Base-by-base conservation (phyloP, 345 rosid genomes). In the Camelina hispida region DNA sequence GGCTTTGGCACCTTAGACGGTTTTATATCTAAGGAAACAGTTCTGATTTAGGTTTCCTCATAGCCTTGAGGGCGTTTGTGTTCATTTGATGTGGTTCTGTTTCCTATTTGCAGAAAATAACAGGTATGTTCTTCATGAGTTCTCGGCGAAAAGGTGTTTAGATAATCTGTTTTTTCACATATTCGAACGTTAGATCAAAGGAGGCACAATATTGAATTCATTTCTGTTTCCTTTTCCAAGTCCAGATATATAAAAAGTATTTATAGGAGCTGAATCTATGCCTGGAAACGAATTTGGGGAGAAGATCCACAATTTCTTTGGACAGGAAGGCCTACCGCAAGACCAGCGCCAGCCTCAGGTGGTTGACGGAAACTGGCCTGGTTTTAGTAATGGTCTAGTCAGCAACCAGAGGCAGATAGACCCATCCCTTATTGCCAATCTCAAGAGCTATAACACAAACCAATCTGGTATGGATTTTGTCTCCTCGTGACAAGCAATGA, bases 231-330 rank as follows among this genome's bases (percentile, higher is more conserved):
- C 68, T 73, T 69, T 78, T 59, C 23, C 12, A 53, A 32, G 30
- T 60, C 70, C 66, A 81, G 60, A 69, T 73, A 75, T 63, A 50
- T 74, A 77, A 46, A 72, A 73, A 73, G n/a, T 69, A 46, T 73
- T 62, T 66, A 60, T 52, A 35, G 92, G 78, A 68, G 80, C 72
- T 55, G 81, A 81, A 86, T 86, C 96, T 83, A 91, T 93, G 97
- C 91, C 97, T 88, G 98, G 96, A 78, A 89, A 93, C 89, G 91
- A 90, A 86, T 84, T 80, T 83, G 97, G 93, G 79, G 98, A 93
- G 80, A 88, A 88, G 86, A 86, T 85, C 81, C 96, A 91, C 81
- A 86, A 91, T 86, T 89, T 88, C 82, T 85, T 89, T 84, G 91
- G 84, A 78, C 93, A 83, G 75, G 94, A 88, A 74, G 82, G 79